These are phyloP conservation scores for Porcisia hertigi DNA, from an alignment of 208 protist species.

Conservation along the genomic window DNA sequence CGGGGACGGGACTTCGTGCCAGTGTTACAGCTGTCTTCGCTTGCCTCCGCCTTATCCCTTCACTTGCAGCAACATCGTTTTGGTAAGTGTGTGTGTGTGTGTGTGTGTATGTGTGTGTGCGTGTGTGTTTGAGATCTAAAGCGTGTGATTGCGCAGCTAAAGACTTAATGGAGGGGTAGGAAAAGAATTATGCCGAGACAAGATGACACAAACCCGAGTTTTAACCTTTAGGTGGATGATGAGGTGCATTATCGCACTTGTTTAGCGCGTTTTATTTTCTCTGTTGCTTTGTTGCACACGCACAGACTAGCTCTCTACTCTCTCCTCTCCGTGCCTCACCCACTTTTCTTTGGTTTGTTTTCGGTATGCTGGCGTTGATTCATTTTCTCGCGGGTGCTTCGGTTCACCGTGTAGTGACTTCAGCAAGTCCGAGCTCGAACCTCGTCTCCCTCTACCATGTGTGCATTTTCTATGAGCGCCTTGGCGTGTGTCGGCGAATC, in stretches of 20 bases:
- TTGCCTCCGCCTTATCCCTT: neutral
- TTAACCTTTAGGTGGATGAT: neutral
- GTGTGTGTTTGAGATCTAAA: neutral
- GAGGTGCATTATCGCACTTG: constrained; percentile 4
- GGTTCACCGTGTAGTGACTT: neutral
- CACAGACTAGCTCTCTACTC: neutral
- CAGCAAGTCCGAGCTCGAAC: constrained; percentile 1
- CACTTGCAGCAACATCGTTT: neutral
- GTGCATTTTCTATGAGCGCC: neutral
- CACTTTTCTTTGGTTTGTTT: constrained; percentile 9
- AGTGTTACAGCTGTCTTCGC: neutral
- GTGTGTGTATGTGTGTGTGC: neutral
- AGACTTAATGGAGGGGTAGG: no score
- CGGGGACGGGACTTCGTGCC: neutral
- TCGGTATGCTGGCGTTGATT: neutral
- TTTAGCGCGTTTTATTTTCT: constrained; percentile 19
- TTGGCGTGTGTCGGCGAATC: constrained; percentile 4
- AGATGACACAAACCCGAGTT: neutral
- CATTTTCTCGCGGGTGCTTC: neutral
- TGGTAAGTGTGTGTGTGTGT: neutral
- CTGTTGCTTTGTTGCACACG: neutral
- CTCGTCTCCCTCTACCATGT: neutral
- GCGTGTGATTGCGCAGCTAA: neutral
- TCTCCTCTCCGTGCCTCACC: neutral
- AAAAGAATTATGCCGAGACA: neutral